A percentile compares a stretch with the other conserved stretches of the same genome.
These are phyloP conservation scores for Penicillium silybi DNA, from an alignment of 495 filamentous ascomycete species.

Conservation along the genomic window DNA sequence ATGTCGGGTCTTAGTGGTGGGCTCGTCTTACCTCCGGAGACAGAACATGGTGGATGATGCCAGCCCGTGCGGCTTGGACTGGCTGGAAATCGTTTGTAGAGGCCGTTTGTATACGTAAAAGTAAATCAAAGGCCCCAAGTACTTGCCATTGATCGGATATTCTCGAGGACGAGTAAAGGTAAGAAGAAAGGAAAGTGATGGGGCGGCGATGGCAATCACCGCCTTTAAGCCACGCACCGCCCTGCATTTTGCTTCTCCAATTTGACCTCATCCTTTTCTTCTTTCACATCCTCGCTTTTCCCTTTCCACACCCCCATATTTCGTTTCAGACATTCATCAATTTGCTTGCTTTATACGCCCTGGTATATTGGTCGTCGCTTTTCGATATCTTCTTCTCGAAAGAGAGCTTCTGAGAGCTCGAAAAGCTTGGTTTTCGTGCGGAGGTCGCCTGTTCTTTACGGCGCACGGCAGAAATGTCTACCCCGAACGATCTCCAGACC, in stretches of 20 bases:
- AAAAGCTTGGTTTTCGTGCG: constrained; percentile 28
- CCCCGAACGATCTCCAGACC: constrained; percentile 47
- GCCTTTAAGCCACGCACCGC: constrained; percentile 5
- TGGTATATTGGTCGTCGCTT: neutral
- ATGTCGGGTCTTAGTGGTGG: neutral
- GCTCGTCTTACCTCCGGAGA: constrained; percentile 62
- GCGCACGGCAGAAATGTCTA: constrained; percentile 50
- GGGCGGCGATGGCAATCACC: neutral
- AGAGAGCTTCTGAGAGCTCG: constrained; percentile 32
- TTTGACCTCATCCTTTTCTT: constrained; percentile 3
- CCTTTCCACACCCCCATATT: constrained; percentile 9
- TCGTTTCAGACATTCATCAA: constrained; percentile 4
- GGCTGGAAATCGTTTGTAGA: neutral
- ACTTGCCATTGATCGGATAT: neutral
- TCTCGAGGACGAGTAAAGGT: neutral
- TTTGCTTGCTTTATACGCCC: neutral
- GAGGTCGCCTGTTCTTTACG: constrained; percentile 28
- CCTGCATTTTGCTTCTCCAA: constrained; percentile 19
- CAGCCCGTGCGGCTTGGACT: neutral
- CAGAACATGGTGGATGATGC: constrained; percentile 63
- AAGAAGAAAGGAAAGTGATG: neutral
- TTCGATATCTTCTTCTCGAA: constrained; percentile 33
- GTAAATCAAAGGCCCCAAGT: neutral
- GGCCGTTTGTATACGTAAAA: neutral
- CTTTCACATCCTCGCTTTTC: constrained; percentile 16